Base-by-base conservation (phyloP, 176 grass and related monocot species). In the Aechmea fasciata region DNA sequence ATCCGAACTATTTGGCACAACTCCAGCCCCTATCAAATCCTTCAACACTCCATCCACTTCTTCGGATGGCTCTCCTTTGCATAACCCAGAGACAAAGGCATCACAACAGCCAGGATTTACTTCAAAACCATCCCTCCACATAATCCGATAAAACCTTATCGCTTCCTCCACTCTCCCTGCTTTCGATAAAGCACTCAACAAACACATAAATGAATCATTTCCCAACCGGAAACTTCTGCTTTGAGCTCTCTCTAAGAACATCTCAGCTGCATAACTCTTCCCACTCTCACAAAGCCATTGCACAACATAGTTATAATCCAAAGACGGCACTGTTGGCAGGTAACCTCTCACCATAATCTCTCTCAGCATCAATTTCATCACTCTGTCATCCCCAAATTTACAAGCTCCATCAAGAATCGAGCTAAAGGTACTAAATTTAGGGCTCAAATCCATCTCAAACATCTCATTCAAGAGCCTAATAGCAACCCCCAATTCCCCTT, bases 191-290 rank as follows among this genome's bases (percentile, higher is more conserved):
- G 75, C 10, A 51, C 66, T 69, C 1, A 77, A 41, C 29, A 77
- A 15, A 69, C n/a, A 49, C 66, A 48, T 14, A 49, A 57, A 69
- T 13, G 17, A 33, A 26, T 10, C 41, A 47, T 62, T 61, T 41
- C 20, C 52, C 13, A 61, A 59, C 61, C 57, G 15, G 50, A 77
- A 23, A 10, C n/a, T 61, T 57, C 59, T 19, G 26, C 10, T 24
- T 47, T 47, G 54, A 61, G 65, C 65, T 69, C 33, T 69, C 47
- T 77, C 65, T 49, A 77, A 77, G 29, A 77, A 69, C 52, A 77
- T 50, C 66, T 69, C 66, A 49, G 75, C 75, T n/a, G 66, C 75
- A 50, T 61, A 50, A 52, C 51, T 77, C 75, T 57, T 77, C 12
- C 49, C 75, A 11, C 23, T 11, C 33, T 26, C 33, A 69, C 75